These are phyloP conservation scores for Theileria sp. DNA, from an alignment of 169 alveolate genomes.

Conservation along the genomic window DNA sequence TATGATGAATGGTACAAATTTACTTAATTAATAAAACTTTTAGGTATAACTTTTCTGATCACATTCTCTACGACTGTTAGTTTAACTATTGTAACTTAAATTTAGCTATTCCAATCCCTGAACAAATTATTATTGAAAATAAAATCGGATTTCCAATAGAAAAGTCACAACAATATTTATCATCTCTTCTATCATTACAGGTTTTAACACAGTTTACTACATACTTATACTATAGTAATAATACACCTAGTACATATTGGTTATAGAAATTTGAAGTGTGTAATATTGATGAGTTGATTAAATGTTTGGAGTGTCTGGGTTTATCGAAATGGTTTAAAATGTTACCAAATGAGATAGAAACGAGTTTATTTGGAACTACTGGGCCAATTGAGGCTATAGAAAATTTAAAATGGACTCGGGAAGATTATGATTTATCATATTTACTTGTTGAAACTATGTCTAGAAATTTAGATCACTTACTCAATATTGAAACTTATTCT, in stretches of 20 bases:
- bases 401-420: not conserved
- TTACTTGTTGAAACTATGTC: slow-evolving; percentile 22
- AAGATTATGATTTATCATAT: slow-evolving; percentile 3
- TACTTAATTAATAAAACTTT: not conserved
- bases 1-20: slow-evolving; percentile 16
- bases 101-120: slow-evolving; percentile 56
- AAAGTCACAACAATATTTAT: slow-evolving; percentile 28
- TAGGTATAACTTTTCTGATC: slow-evolving; percentile 53
- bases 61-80: slow-evolving; percentile 57
- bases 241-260: too few species aligned
- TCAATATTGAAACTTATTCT: slow-evolving; percentile 28
- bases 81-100: not conserved
- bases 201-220: slow-evolving; percentile 4
- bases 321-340: slow-evolving; percentile 57
- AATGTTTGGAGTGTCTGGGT: slow-evolving; percentile 24
- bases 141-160: slow-evolving; percentile 58
- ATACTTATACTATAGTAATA: too few species aligned
- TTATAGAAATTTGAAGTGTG: slow-evolving; percentile 16
- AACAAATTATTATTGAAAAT: slow-evolving; percentile 39
- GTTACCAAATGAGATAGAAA: slow-evolving; percentile 36
- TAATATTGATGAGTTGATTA: not conserved
- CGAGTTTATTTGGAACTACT: slow-evolving; percentile 16
- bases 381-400: not conserved
- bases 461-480: slow-evolving; percentile 16
- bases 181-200: slow-evolving; percentile 32